Percentiles rank a stretch among this genome's conserved stretches.
phyloP scores from a whole-genome alignment of 345 rosid species.

The Viola odorata region DNA sequence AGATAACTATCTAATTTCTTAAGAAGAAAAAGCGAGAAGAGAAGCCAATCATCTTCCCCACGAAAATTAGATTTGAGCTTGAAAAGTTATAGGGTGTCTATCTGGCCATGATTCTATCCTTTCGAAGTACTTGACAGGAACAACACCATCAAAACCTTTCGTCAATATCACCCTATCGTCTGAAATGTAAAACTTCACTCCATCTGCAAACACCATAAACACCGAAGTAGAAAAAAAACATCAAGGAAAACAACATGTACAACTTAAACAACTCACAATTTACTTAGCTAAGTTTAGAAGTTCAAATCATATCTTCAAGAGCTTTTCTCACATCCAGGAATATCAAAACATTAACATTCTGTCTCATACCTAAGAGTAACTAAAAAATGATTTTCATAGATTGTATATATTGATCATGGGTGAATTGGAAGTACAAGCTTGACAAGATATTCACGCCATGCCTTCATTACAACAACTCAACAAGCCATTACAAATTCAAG shows the following conservation, averaged over 20 bases:
- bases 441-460: background rate
- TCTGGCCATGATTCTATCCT: constrained; percentile 85
- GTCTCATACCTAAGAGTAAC: constrained; percentile 62
- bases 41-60: background rate
- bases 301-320: constrained; percentile 50
- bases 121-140: constrained; percentile 60
- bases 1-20: too few relatives aligned
- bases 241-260: background rate
- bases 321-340: constrained; percentile 71
- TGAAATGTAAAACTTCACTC: constrained; percentile 76
- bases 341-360: constrained; percentile 59
- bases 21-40: too few relatives aligned
- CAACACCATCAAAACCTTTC: constrained; percentile 80
- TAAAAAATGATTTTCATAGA: too few relatives aligned
- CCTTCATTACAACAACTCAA: background rate
- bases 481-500: background rate
- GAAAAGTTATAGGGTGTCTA: constrained; percentile 38
- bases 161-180: constrained; percentile 83
- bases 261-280: background rate
- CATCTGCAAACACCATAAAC: constrained; percentile 36
- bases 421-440: background rate
- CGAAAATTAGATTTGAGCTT: background rate
- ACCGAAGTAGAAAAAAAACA: background rate
- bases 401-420: background rate
- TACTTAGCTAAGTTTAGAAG: background rate